Evolutionary conservation across 2,329 filamentous ascomycete species (phyloP).

Genomic region (Pseudonectria buxi): DNA sequence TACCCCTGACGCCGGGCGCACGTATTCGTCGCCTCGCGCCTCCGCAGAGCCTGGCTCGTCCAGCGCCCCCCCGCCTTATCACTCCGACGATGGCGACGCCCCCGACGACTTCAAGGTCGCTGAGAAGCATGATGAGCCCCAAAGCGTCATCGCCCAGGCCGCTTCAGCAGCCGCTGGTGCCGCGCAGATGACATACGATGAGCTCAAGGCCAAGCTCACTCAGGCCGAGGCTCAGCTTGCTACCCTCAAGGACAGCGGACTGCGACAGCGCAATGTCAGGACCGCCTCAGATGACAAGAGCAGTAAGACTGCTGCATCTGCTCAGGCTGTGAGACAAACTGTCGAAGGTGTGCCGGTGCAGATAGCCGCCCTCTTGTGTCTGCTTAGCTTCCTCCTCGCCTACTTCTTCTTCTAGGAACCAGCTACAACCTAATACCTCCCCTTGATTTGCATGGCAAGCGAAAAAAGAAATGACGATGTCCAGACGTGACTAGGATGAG

Average conservation of each 20-base stretch:
- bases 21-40: constrained; percentile 39
- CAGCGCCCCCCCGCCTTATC: constrained; percentile 28
- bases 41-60: constrained; percentile 25
- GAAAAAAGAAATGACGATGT: background rate
- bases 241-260: constrained; percentile 62
- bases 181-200: constrained; percentile 41
- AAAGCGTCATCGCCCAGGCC: constrained; percentile 28
- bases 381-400: constrained; percentile 86
- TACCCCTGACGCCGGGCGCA: constrained; percentile 39
- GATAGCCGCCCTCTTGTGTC: constrained; percentile 73
- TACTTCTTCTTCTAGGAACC: constrained; percentile 84
- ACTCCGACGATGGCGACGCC: constrained; percentile 28
- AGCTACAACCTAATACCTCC: constrained; percentile 1
- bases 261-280: constrained; percentile 72
- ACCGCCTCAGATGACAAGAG: constrained; percentile 43
- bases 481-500: background rate
- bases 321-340: constrained; percentile 49
- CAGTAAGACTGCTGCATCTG: constrained; percentile 40
- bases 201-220: constrained; percentile 65
- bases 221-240: constrained; percentile 70
- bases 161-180: constrained; percentile 43
- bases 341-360: constrained; percentile 78
- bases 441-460: constrained; percentile 3
- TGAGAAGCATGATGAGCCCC: constrained; percentile 20
- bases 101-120: constrained; percentile 20